Evolutionary conservation across 768 basidiomycete genomes (phyloP), one percentile per base, ranked within the genome.

Genomic region (Tulasnella sp.): DNA sequence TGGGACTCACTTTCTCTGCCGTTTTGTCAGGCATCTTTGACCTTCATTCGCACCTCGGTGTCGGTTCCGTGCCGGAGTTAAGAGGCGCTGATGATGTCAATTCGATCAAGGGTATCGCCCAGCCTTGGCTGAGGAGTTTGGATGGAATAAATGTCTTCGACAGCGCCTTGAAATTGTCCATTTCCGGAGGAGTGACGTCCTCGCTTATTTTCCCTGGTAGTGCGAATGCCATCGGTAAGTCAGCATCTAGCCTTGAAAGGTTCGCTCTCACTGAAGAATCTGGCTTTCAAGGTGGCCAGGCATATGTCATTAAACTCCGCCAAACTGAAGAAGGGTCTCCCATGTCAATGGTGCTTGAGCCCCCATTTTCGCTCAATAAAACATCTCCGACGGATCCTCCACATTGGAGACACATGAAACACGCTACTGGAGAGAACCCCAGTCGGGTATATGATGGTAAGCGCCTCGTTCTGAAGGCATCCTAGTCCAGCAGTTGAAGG

Each of bases 71-170:
- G 72, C 17, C 69, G 2, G 37, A 40, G 68, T 29, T 14, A 12
- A 52, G 58, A 84, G 86, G 89, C 42, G 84, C 88, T 1, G 70
- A 76, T 0, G 92, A 93, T 80, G 84, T 87, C 17, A 90, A 91
- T 81, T 93, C 93, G 12, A 78, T 77, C 12, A 87, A 92, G 71
- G 91, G 91, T 0, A 87, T 92, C 3, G 86, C 92, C 76, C 79
- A 89, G 40, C 93, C 94, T 1, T 93, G 91, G 78, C 85, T 98
- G 36, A 87, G 94, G 68, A 91, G 88, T 76, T 85, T 95, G 49
- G 96, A 98, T 81, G 93, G 88, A 0, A 86, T 97, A 79, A 91
- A 96, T 81, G 94, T 93, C 0, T 92, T 94, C 77, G 95, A 96
- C 80, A 87, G 88, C 22, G 86, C 90, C 0, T 91, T 90, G 81